Conservation (phyloP, 2,329 filamentous ascomycete species). For the Malbranchea zuffiana region DNA sequence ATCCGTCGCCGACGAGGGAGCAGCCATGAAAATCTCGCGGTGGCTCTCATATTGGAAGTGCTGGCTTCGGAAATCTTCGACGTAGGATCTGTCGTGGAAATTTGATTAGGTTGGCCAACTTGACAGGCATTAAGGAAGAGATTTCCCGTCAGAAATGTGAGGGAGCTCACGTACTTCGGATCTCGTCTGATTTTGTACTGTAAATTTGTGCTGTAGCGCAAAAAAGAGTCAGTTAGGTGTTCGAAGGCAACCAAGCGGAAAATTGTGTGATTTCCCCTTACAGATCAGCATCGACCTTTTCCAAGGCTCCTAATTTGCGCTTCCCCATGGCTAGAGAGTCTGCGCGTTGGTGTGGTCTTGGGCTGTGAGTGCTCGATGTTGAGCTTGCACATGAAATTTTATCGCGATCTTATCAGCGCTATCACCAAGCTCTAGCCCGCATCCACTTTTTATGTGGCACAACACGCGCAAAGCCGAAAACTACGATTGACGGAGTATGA, state of each 20-base stretch:
- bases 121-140: neutral
- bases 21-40: slow-evolving; percentile 79
- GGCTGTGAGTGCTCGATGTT: too few relatives aligned
- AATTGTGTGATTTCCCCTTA: slow-evolving; percentile 31
- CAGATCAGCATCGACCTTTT: slow-evolving; percentile 90
- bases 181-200: slow-evolving; percentile 88
- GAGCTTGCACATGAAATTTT: too few relatives aligned
- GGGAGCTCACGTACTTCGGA: slow-evolving; percentile 50
- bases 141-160: neutral
- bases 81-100: slow-evolving; percentile 55
- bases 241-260: slow-evolving; percentile 17
- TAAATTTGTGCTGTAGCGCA: slow-evolving; percentile 62
- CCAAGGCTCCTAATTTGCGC: slow-evolving; percentile 79
- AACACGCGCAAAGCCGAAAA: too few relatives aligned
- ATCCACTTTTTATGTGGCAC: too few relatives aligned
- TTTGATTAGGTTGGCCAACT: neutral
- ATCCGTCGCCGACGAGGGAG: slow-evolving; percentile 65
- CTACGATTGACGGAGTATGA: too few relatives aligned
- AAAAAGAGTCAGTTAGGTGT: neutral
- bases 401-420: too few relatives aligned
- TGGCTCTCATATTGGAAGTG: slow-evolving; percentile 87
- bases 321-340: slow-evolving; percentile 66
- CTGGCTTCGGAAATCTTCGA: slow-evolving; percentile 77
- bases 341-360: too few relatives aligned
- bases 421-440: too few relatives aligned